These are phyloP conservation scores for Pulveroboletus ravenelii DNA, from an alignment of 768 basidiomycete genomes.

Conservation along the genomic window DNA sequence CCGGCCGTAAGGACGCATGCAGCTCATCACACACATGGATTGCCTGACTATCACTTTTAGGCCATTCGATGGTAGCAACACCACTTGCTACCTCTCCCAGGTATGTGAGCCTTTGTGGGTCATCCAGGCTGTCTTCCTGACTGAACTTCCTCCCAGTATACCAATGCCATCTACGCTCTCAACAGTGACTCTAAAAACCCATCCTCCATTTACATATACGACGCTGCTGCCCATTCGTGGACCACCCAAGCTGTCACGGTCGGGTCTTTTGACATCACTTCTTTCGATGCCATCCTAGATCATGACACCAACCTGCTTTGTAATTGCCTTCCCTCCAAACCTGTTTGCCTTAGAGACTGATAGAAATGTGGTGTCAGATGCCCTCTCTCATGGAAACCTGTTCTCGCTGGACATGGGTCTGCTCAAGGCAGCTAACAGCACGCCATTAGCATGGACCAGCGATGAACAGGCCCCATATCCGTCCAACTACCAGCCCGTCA, in stretches of 20 bases:
- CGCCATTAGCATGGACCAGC: constrained; percentile 59
- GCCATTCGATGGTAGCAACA: constrained; percentile 58
- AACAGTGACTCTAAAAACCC: constrained; percentile 71
- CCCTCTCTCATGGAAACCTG: constrained; percentile 58
- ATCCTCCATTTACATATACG: constrained; percentile 73
- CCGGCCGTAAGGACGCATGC: constrained; percentile 57
- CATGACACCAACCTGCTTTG: constrained; percentile 94
- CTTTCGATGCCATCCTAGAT: constrained; percentile 75
- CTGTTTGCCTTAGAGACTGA: constrained; percentile 4
- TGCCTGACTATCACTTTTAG: constrained; percentile 30
- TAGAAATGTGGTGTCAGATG: constrained; percentile 42
- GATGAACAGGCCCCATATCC: constrained; percentile 55
- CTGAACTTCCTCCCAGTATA: constrained; percentile 47
- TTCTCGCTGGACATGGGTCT: constrained; percentile 67
- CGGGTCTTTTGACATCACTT: constrained; percentile 55
- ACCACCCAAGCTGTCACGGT: constrained; percentile 59
- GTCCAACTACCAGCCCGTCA: constrained; percentile 61
- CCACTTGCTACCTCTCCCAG: constrained; percentile 72
- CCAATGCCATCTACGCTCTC: constrained; percentile 81
- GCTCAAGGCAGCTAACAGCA: constrained; percentile 56
- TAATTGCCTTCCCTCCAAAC: constrained; percentile 21
- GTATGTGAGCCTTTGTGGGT: constrained; percentile 29
- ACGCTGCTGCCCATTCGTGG: constrained; percentile 71
- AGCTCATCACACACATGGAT: background rate
- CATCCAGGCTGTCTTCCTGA: too few species aligned